Base-by-base conservation (phyloP, 352 stramenopile genomes). In the Phytopythium litorale region DNA sequence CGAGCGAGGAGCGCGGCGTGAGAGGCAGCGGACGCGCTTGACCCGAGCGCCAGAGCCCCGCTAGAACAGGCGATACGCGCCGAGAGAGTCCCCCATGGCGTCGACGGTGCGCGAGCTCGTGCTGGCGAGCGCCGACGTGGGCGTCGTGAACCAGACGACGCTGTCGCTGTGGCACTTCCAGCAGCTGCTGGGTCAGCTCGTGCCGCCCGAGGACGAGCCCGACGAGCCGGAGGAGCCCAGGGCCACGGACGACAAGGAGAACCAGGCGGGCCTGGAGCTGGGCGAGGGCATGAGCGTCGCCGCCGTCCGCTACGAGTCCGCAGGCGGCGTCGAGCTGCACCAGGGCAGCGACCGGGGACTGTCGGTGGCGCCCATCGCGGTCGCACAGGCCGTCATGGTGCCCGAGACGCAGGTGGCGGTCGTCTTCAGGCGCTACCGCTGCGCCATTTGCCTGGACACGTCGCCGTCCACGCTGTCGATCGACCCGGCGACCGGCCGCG, bases 401-500 rank as follows among this genome's bases (percentile, higher is more conserved):
- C 65, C 79, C 42, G 65, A 72, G 57, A 85, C 77, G 0, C 56
- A 71, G 43, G 76, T 95, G 19, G 46, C 58, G n/a, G 70, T 85
- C 43, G 66, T 93, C 32, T 95, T 92, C 68, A 67, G 75, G 19
- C 79, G 81, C 48, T 96, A 95, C 53, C 84, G 86, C 55, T 92
- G 86, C 46, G 84, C 92, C 7, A 60, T 96, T 37, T 95, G 83
- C 67, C 74, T 96, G 21, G 88, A 96, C 62, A 84, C 82, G 30
- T 95, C 84, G 37, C 88, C 86, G 16, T 96, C 86, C 35, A 84
- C 85, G 25, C 67, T 92, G 25, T 89, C 88, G 30, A 94, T 96
- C 54, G 88, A 96, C 57, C 71, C 85, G 18, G 62, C 67, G 0
- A 87, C 81, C 0, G 88, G 87, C 12, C 77, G 76, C 3, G 68